Conservation (phyloP, 805 yeast genomes). For the Metschnikowia aberdeeniae region DNA sequence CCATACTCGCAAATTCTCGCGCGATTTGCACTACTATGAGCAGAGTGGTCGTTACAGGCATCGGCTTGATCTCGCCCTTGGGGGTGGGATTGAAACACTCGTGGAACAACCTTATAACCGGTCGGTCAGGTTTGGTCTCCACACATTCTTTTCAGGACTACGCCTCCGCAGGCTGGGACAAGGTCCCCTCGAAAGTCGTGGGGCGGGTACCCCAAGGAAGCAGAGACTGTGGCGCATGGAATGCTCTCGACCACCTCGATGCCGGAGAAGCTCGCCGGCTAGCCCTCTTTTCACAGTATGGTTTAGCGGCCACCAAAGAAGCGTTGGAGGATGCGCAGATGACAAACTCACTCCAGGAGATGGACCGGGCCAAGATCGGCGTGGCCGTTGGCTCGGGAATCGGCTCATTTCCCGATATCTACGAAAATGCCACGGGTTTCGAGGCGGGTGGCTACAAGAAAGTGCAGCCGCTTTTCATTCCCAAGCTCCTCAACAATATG, state of each 20-base stretch:
- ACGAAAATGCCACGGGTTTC: slow-evolving; percentile 57
- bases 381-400: slow-evolving; percentile 92
- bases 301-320: slow-evolving; percentile 68
- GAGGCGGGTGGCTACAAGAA: slow-evolving; percentile 49
- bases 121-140: slow-evolving; percentile 57
- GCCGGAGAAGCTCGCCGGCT: slow-evolving; percentile 53
- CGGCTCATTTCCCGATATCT: slow-evolving; percentile 75
- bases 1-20: neutral
- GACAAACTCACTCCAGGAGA: slow-evolving; percentile 35
- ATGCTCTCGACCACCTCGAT: slow-evolving; percentile 45
- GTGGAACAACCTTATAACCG: slow-evolving; percentile 52
- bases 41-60: slow-evolving; percentile 88
- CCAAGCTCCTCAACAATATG: slow-evolving; percentile 83
- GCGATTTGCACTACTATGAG: slow-evolving; percentile 14
- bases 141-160: slow-evolving; percentile 41
- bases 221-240: slow-evolving; percentile 46
- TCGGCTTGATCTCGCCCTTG: slow-evolving; percentile 82
- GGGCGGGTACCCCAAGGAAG: slow-evolving; percentile 65
- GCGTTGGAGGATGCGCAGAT: slow-evolving; percentile 66
- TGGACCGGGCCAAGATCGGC: slow-evolving; percentile 45
- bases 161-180: slow-evolving; percentile 43
- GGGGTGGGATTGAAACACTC: slow-evolving; percentile 60
- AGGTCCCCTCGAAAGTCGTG: slow-evolving; percentile 68
- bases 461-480: slow-evolving; percentile 83
- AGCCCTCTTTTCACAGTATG: slow-evolving; percentile 74